Evolutionary conservation across 768 basidiomycete species (phyloP).

Genomic region (Royoungia palumana): DNA sequence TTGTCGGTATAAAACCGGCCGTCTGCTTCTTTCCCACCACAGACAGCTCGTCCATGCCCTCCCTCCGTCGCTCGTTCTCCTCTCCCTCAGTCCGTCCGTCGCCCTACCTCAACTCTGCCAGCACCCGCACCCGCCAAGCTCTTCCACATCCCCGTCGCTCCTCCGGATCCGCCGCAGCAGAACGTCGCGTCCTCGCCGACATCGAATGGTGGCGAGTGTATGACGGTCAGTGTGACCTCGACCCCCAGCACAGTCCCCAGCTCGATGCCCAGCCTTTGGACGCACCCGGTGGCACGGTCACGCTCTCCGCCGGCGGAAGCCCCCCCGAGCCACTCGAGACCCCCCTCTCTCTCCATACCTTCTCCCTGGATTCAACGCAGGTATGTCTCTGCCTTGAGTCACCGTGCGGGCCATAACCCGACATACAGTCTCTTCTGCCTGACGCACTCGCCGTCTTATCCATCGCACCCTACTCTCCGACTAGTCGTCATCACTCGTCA

Average conservation of each 20-base stretch:
- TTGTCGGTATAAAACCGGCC: slow-evolving; percentile 43
- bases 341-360: slow-evolving; percentile 27
- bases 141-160: slow-evolving; percentile 49
- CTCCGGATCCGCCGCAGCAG: slow-evolving; percentile 61
- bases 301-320: slow-evolving; percentile 37
- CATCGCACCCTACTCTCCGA: slow-evolving; percentile 48
- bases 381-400: slow-evolving; percentile 10
- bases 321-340: slow-evolving; percentile 36
- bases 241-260: slow-evolving; percentile 30
- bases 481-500: slow-evolving; percentile 43
- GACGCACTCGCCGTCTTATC: slow-evolving; percentile 53
- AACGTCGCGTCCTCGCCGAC: slow-evolving; percentile 75
- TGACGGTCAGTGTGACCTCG: slow-evolving; percentile 56
- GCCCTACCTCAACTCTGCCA: slow-evolving; percentile 51
- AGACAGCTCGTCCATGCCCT: slow-evolving; percentile 49
- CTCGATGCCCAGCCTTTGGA: slow-evolving; percentile 16
- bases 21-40: slow-evolving; percentile 34
- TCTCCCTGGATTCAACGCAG: slow-evolving; percentile 25
- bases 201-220: slow-evolving; percentile 86
- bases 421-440: slow-evolving; percentile 33
- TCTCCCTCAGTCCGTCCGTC: slow-evolving; percentile 65
- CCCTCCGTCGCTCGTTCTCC: slow-evolving; percentile 75
- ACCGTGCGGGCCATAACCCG: slow-evolving; percentile 22
- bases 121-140: slow-evolving; percentile 38
- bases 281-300: slow-evolving; percentile 26